Percentiles rank a stretch among this genome's conserved stretches.
phyloP scores from a whole-genome alignment of 768 basidiomycete genomes.

The Tubosaeta sp. region DNA sequence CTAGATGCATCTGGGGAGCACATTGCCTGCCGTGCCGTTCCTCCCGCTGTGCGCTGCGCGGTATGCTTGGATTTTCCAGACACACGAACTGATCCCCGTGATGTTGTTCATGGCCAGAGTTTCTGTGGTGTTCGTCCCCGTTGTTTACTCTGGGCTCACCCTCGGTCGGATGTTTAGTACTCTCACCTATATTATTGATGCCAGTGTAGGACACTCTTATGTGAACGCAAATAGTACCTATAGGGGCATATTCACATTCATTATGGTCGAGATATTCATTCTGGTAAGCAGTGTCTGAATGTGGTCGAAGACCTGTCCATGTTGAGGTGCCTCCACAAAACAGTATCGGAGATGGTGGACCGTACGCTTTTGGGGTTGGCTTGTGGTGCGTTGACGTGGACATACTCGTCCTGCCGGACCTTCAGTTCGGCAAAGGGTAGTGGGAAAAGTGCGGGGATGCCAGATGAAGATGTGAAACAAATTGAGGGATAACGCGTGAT shows the following conservation, averaged over 20 bases:
- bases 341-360: constrained; percentile 29
- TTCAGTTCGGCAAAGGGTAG: constrained; percentile 58
- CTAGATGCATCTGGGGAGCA: constrained; percentile 68
- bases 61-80: constrained; percentile 72
- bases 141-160: neutral
- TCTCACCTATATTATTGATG: constrained; percentile 83
- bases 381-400: constrained; percentile 52
- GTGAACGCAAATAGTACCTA: constrained; percentile 68
- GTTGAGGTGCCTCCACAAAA: too few relatives aligned
- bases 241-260: constrained; percentile 65
- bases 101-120: constrained; percentile 71
- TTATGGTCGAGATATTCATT: constrained; percentile 69
- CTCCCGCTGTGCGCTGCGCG: constrained; percentile 58
- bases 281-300: constrained; percentile 32
- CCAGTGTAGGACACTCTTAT: constrained; percentile 77
- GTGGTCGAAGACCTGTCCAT: too few relatives aligned
- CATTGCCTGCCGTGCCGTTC: constrained; percentile 46
- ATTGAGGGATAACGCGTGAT: too few relatives aligned
- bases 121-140: constrained; percentile 37
- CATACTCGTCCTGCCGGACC: constrained; percentile 49
- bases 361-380: constrained; percentile 41
- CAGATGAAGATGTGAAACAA: neutral
- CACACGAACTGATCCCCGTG: constrained; percentile 62
- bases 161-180: constrained; percentile 58
- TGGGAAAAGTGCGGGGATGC: constrained; percentile 36